Percentiles rank a stretch among this genome's conserved stretches.
Evolutionary conservation across 805 yeast species (phyloP).

Genomic region (Lachancea waltii): DNA sequence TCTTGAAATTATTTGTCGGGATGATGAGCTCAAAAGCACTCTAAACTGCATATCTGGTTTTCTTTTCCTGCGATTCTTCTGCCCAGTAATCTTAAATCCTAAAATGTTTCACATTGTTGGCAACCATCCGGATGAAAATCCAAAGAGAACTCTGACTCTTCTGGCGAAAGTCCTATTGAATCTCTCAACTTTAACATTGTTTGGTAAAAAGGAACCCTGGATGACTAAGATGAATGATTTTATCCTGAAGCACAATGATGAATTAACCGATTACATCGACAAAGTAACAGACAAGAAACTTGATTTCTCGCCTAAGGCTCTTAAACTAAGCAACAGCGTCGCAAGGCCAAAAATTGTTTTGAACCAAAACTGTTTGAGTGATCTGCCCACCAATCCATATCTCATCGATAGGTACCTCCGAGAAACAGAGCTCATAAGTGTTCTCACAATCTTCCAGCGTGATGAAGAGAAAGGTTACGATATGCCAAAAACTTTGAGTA

Average conservation of each 20-base stretch:
- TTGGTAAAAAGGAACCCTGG: slow-evolving; percentile 82
- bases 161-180: slow-evolving; percentile 75
- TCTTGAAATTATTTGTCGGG: slow-evolving; percentile 52
- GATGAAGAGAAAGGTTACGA: slow-evolving; percentile 15
- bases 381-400: slow-evolving; percentile 62
- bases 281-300: slow-evolving; percentile 62
- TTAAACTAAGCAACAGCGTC: slow-evolving; percentile 51
- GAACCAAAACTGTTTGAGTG: slow-evolving; percentile 45
- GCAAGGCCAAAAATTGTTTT: slow-evolving; percentile 49
- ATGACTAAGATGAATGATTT: slow-evolving; percentile 64
- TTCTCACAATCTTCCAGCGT: slow-evolving; percentile 30
- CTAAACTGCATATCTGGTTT: slow-evolving; percentile 78
- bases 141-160: slow-evolving; percentile 73
- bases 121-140: slow-evolving; percentile 61
- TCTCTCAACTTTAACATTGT: slow-evolving; percentile 66
- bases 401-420: slow-evolving; percentile 60
- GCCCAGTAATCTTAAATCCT: slow-evolving; percentile 91
- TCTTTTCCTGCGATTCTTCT: slow-evolving; percentile 73
- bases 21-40: slow-evolving; percentile 43
- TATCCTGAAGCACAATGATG: slow-evolving; percentile 48
- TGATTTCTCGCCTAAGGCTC: slow-evolving; percentile 53
- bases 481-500: slow-evolving; percentile 9
- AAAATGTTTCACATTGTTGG: slow-evolving; percentile 69
- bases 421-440: slow-evolving; percentile 49
- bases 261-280: slow-evolving; percentile 63